Base-by-base conservation (phyloP, 345 rosid genomes). In the Brassica nigra region DNA sequence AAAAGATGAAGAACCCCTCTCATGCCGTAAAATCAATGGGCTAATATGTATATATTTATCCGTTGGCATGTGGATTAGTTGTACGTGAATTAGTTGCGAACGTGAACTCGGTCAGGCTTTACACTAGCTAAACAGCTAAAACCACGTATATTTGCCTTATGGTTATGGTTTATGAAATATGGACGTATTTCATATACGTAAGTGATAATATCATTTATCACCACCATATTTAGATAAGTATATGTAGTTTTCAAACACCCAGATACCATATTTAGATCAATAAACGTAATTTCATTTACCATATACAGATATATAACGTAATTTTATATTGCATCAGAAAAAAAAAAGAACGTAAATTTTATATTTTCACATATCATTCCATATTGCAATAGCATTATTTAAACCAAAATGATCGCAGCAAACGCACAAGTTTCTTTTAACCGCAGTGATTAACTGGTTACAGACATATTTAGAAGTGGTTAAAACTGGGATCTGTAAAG, bases 401-500 rank as follows among this genome's bases (percentile, higher is more conserved):
- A 4, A 58, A 42, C 27, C 14, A 2, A 1, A 16, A 29, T 16
- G 23, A 54, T 16, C 59, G 0, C 59, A 16, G 59, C 16, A 66
- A 14, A 15, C 23, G 23, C 8, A n/a, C 1, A n/a, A n/a, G 20
- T 52, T 3, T 15, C 27, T 47, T 31, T 31, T 37, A 70, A n/a
- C 37, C 44, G 42, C 18, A 34, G 70, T 16, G 49, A 36, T 30
- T 57, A 20, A 70, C 55, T 18, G 28, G 5, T 7, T 6, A 15
- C 7, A 70, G 9, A 62, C 66, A 20, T 6, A 44, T 30, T 16
- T 16, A 33, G 27, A 18, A 59, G 36, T 52, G 14, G 12, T 27
- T 37, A 42, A 66, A 73, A 66, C 12, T 36, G 67, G 18, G 73
- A 28, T 54, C 54, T 39, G 67, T 78, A 80, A 54, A 86, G 80